These are phyloP conservation scores for Arabidopsis arenosa DNA, from an alignment of 345 rosid species.

Conservation along the genomic window DNA sequence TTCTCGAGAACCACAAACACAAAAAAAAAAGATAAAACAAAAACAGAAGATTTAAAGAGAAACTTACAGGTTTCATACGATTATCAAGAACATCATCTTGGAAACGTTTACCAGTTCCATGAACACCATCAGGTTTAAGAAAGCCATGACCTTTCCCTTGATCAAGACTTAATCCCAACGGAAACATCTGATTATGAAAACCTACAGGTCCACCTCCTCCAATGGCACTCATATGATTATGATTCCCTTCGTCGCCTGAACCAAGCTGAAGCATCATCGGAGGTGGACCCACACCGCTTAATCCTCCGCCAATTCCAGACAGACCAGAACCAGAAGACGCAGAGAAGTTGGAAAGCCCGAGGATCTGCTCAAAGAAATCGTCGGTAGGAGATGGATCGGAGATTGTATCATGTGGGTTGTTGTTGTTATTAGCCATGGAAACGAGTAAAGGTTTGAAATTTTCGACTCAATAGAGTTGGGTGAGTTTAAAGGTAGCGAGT, in stretches of 20 bases:
- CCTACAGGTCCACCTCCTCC: constrained; percentile 51
- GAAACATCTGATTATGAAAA: constrained; percentile 74
- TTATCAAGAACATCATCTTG: constrained; percentile 72
- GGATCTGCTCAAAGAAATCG: constrained; percentile 92
- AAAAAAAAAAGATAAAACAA: constrained; percentile 3
- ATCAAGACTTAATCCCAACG: constrained; percentile 86
- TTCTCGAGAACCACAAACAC: constrained; percentile 22
- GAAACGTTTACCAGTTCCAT: constrained; percentile 75
- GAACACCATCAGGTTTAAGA: constrained; percentile 76
- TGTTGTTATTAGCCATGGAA: constrained; percentile 71
- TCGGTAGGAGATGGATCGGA: constrained; percentile 56
- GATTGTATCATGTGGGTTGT: constrained; percentile 44
- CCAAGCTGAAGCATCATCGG: constrained; percentile 94
- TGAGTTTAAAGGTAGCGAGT: constrained; percentile 39
- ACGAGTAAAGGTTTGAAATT: background rate
- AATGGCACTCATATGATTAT: constrained; percentile 42
- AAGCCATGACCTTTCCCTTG: constrained; percentile 78
- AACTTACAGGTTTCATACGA: constrained; percentile 80
- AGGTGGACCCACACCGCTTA: constrained; percentile 44
- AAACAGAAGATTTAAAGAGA: constrained; percentile 4
- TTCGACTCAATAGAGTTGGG: constrained; percentile 23
- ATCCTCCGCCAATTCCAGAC: constrained; percentile 51
- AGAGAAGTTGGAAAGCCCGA: constrained; percentile 74
- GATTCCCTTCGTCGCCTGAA: constrained; percentile 60
- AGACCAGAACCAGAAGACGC: constrained; percentile 61